These are phyloP conservation scores for Nasturtium officinale DNA, from an alignment of 345 rosid species.

Conservation along the genomic window DNA sequence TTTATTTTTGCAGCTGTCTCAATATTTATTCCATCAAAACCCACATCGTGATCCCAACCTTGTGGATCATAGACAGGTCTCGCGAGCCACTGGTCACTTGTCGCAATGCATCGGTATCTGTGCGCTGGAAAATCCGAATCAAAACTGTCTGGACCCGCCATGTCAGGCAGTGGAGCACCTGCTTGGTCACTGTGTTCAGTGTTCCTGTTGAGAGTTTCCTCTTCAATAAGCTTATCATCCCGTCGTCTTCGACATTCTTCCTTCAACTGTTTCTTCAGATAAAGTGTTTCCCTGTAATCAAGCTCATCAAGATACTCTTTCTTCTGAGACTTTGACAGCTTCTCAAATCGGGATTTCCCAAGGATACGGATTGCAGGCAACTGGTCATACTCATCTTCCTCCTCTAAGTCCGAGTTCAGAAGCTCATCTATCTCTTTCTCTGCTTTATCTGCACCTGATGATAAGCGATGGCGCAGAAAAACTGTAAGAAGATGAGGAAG, in stretches of 20 bases:
- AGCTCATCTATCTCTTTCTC: constrained; percentile 57
- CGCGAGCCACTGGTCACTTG: constrained; percentile 60
- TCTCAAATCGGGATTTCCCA: constrained; percentile 74
- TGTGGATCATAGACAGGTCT: constrained; percentile 92
- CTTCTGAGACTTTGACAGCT: constrained; percentile 69
- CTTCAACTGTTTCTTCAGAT: constrained; percentile 79
- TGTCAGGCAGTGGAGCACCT: constrained; percentile 67
- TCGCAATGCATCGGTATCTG: constrained; percentile 64
- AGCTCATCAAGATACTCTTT: constrained; percentile 84
- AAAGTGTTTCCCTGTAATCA: constrained; percentile 84
- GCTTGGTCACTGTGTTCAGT: constrained; percentile 48
- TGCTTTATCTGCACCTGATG: constrained; percentile 52
- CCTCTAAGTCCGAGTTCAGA: constrained; percentile 55
- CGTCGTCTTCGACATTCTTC: constrained; percentile 60
- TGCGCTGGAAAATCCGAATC: constrained; percentile 68
- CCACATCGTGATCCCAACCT: constrained; percentile 96
- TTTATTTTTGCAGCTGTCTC: constrained; percentile 65
- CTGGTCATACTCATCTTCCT: constrained; percentile 85
- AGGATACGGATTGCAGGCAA: constrained; percentile 82
- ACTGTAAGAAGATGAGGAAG: constrained; percentile 89
- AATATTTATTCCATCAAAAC: constrained; percentile 85
- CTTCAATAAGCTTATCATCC: constrained; percentile 50
- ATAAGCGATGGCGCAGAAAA: constrained; percentile 61
- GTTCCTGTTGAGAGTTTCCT: constrained; percentile 41
- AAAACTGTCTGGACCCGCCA: constrained; percentile 83